A percentile compares a stretch with the other conserved stretches of the same genome.
Conservation (phyloP, 495 filamentous ascomycete genomes). For the Evansstolkia leycettana region DNA sequence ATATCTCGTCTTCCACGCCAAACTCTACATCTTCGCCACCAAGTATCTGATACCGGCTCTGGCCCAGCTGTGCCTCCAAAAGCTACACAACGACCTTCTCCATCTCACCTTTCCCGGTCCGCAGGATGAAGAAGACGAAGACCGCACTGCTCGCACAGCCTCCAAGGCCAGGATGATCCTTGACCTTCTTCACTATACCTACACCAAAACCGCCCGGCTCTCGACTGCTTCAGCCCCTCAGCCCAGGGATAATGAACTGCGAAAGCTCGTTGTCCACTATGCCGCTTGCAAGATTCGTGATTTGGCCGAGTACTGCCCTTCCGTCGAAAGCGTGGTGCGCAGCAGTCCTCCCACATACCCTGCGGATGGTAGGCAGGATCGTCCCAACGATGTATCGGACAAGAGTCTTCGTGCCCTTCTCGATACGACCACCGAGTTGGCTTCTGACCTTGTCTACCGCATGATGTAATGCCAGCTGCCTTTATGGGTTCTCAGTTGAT, state of each 20-base stretch:
- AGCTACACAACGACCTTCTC: constrained; percentile 27
- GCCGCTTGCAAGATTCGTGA: constrained; percentile 33
- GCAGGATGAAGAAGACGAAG: constrained; percentile 7
- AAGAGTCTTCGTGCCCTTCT: constrained; percentile 23
- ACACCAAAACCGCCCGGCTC: constrained; percentile 29
- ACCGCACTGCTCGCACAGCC: constrained; percentile 10
- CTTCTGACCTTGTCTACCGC: constrained; percentile 35
- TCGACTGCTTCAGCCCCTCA: constrained; percentile 30
- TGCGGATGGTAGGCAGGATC: constrained; percentile 8
- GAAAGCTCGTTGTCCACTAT: constrained; percentile 30
- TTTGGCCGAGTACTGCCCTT: constrained; percentile 24
- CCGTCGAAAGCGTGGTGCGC: constrained; percentile 15
- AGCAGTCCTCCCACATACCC: constrained; percentile 11
- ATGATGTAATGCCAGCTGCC: constrained; percentile 30
- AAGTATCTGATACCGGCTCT: constrained; percentile 32
- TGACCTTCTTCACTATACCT: constrained; percentile 28
- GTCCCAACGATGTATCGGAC: constrained; percentile 6
- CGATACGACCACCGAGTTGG: constrained; percentile 30
- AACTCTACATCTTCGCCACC: constrained; percentile 35
- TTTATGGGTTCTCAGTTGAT: background rate
- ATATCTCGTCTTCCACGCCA: constrained; percentile 35
- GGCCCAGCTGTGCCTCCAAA: constrained; percentile 31
- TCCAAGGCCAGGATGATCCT: constrained; percentile 26
- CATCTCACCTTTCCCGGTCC: constrained; percentile 16
- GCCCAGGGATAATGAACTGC: constrained; percentile 33